A percentile compares a stretch with the other conserved stretches of the same genome.
Evolutionary conservation across 2,329 filamentous ascomycete genomes (phyloP).

Genomic region (Leptosphaerulina australis): DNA sequence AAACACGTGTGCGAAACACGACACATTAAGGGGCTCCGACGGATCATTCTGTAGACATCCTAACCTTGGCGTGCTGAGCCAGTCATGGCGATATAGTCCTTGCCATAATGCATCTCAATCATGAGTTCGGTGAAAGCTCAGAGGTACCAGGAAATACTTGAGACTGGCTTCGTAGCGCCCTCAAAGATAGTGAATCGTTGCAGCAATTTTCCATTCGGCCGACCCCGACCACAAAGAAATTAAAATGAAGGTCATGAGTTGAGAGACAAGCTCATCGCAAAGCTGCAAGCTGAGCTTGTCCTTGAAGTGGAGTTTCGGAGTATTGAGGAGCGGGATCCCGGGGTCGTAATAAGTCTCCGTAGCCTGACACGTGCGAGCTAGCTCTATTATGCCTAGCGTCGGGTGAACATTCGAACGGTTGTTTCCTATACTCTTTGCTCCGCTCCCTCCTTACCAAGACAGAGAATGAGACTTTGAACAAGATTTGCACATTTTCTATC

Average conservation of each 20-base stretch:
- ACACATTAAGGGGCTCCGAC: conserved; percentile 9
- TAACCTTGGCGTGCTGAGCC: conserved; percentile 3
- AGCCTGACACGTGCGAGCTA: conserved; percentile 1
- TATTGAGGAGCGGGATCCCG: conserved; percentile 1
- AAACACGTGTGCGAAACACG: conserved; percentile 3
- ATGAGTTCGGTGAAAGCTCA: neutral
- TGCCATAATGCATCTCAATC: conserved; percentile 2
- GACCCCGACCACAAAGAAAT: neutral
- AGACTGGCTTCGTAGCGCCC: neutral
- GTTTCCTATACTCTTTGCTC: neutral
- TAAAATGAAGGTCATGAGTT: too few relatives aligned
- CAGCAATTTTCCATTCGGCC: neutral
- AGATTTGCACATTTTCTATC: neutral
- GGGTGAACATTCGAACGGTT: neutral
- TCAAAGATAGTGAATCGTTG: neutral
- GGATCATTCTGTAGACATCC: neutral
- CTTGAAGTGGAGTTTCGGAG: neutral
- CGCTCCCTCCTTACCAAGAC: neutral
- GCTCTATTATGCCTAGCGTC: conserved; percentile 1
- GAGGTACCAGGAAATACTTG: neutral
- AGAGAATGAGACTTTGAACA: neutral
- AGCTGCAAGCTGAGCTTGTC: neutral
- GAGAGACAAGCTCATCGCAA: neutral
- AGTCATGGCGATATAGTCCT: neutral
- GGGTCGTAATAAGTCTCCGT: neutral